Evolutionary conservation across 306 rosid species (phyloP), one percentile per base, ranked within the genome.

Genomic region (Ochetophila trinervis): DNA sequence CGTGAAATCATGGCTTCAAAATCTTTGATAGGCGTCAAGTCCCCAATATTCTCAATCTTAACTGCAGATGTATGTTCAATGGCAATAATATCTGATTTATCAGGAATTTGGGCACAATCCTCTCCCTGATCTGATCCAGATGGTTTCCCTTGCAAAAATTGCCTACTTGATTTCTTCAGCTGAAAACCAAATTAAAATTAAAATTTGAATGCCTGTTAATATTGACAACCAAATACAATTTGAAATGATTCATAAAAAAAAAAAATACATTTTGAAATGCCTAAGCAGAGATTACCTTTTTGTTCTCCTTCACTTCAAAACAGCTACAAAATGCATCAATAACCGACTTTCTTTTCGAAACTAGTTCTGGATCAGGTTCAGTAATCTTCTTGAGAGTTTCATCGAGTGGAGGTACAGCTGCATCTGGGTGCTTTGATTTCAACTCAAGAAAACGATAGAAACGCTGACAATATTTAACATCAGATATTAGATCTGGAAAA

Each of bases 1-100:
- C 89, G 83, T 1, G 86, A 79, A 63, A 92, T 65, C 88, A 89
- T 83, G 68, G 91, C 87, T 74, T 89, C 96, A 73, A 93, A 89
- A 83, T 93, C 98, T 80, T 82, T 83, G 51, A 82, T 73, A 3
- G 93, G 94, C 35, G 88, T 81, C 57, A 69, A 17, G 71, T 89
- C 79, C 71, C 97, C 95, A 2, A 89, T 71, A 40, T 74, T 82
- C 70, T 84, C 88, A 36, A 80, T 82, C 83, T 91, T 78, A 52
- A 64, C 44, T 27, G 53, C 55, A 53, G 95, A 62, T 40, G 37
- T 42, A 50, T 49, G 27, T 56, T 73, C 74, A 8, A 44, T 70
- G 60, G 83, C 53, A 57, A 69, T 65, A 19, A 64, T 51, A 78
- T 79, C 56, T 18, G 71, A 55, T 62, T 71, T 82, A 66, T 71